phyloP scores from a whole-genome alignment of 331 rosid genomes.

The Rhamnella rubrinervis region DNA sequence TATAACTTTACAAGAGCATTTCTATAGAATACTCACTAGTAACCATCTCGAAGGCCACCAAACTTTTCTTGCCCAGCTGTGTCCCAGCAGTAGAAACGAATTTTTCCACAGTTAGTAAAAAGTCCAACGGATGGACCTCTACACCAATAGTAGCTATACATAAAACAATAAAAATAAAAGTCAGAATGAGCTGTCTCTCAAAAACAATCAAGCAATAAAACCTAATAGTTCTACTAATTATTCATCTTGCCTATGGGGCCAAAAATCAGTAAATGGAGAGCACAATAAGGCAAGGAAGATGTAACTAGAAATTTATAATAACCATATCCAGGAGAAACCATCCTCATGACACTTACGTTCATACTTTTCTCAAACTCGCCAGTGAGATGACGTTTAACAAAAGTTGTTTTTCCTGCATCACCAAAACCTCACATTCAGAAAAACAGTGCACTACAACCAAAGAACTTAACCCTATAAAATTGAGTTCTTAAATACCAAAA shows the following conservation, averaged over 20 bases:
- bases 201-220: too few species aligned
- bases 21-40: constrained; percentile 10
- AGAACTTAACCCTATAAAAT: too few species aligned
- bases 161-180: too few species aligned
- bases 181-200: too few species aligned
- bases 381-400: constrained; percentile 35
- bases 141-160: constrained; percentile 39
- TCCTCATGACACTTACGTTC: constrained; percentile 32
- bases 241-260: too few species aligned
- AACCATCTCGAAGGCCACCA: constrained; percentile 29
- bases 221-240: too few species aligned
- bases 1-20: too few species aligned
- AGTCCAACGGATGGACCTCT: constrained; percentile 45
- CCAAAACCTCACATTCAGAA: neutral
- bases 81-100: constrained; percentile 48
- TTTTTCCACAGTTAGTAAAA: constrained; percentile 38
- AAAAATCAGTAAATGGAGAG: too few species aligned
- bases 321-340: too few species aligned
- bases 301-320: too few species aligned
- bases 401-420: constrained; percentile 39
- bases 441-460: neutral
- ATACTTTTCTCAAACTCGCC: constrained; percentile 48
- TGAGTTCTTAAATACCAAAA: too few species aligned
- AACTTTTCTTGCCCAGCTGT: constrained; percentile 35
- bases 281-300: too few species aligned